A percentile compares a stretch with the other conserved stretches of the same genome.
These are phyloP conservation scores for Acrocalymma vagum DNA, from an alignment of 2,329 filamentous ascomycete genomes.

Conservation along the genomic window DNA sequence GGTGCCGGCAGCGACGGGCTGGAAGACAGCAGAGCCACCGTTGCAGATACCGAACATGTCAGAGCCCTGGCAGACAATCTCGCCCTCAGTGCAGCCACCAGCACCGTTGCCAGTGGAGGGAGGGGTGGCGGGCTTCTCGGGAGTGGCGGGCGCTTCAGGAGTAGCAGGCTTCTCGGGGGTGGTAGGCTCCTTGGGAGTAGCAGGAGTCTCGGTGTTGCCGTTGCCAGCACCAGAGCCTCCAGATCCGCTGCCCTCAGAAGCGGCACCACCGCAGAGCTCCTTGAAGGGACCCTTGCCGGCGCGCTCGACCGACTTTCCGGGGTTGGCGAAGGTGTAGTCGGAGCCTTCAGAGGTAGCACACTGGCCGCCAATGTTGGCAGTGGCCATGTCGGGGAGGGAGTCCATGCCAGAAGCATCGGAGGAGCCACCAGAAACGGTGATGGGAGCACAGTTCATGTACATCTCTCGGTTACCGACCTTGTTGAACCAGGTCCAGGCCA, in stretches of 20 bases:
- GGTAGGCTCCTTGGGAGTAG: slow-evolving; percentile 6
- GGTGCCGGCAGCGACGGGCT: slow-evolving; percentile 53
- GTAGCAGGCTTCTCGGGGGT: slow-evolving; percentile 10
- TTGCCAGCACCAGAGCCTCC: slow-evolving; percentile 1
- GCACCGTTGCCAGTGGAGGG: slow-evolving; percentile 12
- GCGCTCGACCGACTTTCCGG: slow-evolving; percentile 64
- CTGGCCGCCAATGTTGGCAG: slow-evolving; percentile 68
- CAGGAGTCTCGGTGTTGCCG: slow-evolving; percentile 7
- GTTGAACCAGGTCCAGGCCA: slow-evolving; percentile 95
- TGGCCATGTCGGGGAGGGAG: slow-evolving; percentile 78
- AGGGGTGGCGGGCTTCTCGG: slow-evolving; percentile 8
- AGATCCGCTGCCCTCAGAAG: slow-evolving; percentile 3
- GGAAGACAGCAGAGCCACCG: slow-evolving; percentile 47
- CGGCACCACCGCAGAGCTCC: slow-evolving; percentile 31
- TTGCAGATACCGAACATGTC: slow-evolving; percentile 52
- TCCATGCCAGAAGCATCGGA: slow-evolving; percentile 63
- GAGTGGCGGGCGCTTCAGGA: slow-evolving; percentile 9
- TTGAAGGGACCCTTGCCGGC: slow-evolving; percentile 31
- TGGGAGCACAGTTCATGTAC: slow-evolving; percentile 93
- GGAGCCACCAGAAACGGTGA: slow-evolving; percentile 67
- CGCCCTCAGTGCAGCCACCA: slow-evolving; percentile 45
- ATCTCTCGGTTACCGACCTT: slow-evolving; percentile 88
- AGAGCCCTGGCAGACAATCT: slow-evolving; percentile 47
- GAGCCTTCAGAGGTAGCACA: slow-evolving; percentile 63
- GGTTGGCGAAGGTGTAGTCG: slow-evolving; percentile 66